Base-by-base conservation (phyloP, 768 basidiomycete genomes). In the Russula virescens region DNA sequence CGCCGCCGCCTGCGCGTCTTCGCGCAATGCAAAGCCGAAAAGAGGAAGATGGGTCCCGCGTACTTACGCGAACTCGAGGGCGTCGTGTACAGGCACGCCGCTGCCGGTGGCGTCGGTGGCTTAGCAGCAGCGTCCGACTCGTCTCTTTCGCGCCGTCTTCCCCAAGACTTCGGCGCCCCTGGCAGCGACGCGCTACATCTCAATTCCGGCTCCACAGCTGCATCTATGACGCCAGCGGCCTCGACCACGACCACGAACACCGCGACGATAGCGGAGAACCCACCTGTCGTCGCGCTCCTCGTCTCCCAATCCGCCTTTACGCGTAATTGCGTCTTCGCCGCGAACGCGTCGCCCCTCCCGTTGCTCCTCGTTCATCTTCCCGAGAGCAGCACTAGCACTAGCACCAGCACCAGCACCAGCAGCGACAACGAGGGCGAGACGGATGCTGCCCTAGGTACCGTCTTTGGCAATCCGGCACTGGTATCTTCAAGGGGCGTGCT, bases 21-120 rank as follows among this genome's bases (percentile, higher is more conserved):
- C 23, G 92, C 81, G 0, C 94, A 96, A 69, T 97, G 94, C 77
- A 97, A 97, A 78, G 92, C 92, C 0, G 91, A 94, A 70, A 87
- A 85, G 76, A 87, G 85, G 74, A 89, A 88, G 71, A 73, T 86
- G 42, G 81, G 89, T 3, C 92, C 94, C 2, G 84, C 85, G 26
- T 87, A 87, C 68, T 82, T 97, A 0, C 84, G 94, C 35, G 94
- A 97, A 71, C 79, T 95, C 75, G 94, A 97, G 71, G 94, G 94
- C n/a, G 94, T 94, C 14, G 74, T 88, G 58, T 79, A 80, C 68
- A 80, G 82, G 10, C 79, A 83, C 68, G 66, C 38, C 61, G 28
- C 10, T 11, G 38, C 10, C 38, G 13, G 38, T 11, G 13, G 38
- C 38, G 10, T 2, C 38, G 10, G 13, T 11, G 10, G 10, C 38